These are phyloP conservation scores for Pyricularia sp. DNA, from an alignment of 2,329 filamentous ascomycete species.

Conservation along the genomic window DNA sequence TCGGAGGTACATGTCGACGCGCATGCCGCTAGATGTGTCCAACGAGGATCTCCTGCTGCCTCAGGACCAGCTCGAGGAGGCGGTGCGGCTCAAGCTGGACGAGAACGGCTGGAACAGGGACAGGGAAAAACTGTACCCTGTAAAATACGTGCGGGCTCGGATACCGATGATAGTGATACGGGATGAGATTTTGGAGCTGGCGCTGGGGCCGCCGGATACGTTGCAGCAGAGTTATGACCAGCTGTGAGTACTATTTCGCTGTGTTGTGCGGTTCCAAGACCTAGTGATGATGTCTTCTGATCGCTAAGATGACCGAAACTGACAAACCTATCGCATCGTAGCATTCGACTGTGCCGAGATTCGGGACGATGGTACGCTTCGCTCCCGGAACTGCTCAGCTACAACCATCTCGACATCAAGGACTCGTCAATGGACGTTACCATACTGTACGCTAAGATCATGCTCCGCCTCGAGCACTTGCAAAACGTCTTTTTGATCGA, in stretches of 20 bases:
- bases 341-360: conserved; percentile 12
- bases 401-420: conserved; percentile 27
- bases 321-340: neutral
- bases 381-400: conserved; percentile 28
- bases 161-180: conserved; percentile 37
- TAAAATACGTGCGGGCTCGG: conserved; percentile 36
- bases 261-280: no score
- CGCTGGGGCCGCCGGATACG: conserved; percentile 29
- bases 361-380: conserved; percentile 13
- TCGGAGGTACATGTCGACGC: conserved; percentile 42
- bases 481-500: conserved; percentile 52
- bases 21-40: conserved; percentile 42
- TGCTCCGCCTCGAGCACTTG: conserved; percentile 39
- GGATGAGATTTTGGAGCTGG: conserved; percentile 51
- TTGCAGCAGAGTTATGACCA: conserved; percentile 6
- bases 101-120: conserved; percentile 40
- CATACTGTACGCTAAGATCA: conserved; percentile 31
- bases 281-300: neutral
- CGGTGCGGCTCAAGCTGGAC: conserved; percentile 31
- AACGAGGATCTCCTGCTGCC: conserved; percentile 35
- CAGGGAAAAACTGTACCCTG: conserved; percentile 29
- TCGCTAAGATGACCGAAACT: no score
- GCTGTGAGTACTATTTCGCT: neutral
- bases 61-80: conserved; percentile 28
- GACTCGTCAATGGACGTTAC: conserved; percentile 18